Evolutionary conservation across 345 rosid genomes (phyloP).

Genomic region (Angophora floribunda): DNA sequence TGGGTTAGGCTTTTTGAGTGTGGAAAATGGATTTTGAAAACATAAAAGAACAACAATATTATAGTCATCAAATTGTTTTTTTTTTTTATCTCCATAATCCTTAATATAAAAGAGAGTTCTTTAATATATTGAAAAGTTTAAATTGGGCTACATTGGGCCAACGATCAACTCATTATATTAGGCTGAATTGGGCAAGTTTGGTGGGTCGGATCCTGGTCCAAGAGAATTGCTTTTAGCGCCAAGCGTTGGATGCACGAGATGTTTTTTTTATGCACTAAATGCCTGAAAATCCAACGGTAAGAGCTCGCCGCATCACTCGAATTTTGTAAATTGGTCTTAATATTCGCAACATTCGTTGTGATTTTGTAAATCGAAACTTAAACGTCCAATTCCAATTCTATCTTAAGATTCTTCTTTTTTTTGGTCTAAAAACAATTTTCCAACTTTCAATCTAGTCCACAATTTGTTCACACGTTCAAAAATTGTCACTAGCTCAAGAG

Average conservation of each 20-base stretch:
- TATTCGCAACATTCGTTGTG: not conserved
- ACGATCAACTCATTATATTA: not conserved
- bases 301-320: not conserved
- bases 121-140: not conserved
- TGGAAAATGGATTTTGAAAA: not conserved
- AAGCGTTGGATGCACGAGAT: too few relatives aligned
- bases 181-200: not conserved
- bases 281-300: not conserved
- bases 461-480: not conserved
- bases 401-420: rapidly evolving
- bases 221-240: not conserved
- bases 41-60: not conserved
- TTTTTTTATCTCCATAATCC: not conserved
- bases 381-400: too few relatives aligned
- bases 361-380: not conserved
- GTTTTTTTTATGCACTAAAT: not conserved
- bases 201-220: not conserved
- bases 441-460: not conserved
- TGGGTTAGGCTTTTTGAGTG: not conserved
- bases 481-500: not conserved
- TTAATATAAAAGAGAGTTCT: too few relatives aligned
- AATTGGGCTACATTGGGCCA: not conserved
- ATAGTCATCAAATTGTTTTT: rapidly evolving
- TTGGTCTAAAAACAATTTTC: too few relatives aligned
- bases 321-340: not conserved